phyloP scores from a whole-genome alignment of 2,329 filamentous ascomycete genomes.

The Trichoderma lentiforme region DNA sequence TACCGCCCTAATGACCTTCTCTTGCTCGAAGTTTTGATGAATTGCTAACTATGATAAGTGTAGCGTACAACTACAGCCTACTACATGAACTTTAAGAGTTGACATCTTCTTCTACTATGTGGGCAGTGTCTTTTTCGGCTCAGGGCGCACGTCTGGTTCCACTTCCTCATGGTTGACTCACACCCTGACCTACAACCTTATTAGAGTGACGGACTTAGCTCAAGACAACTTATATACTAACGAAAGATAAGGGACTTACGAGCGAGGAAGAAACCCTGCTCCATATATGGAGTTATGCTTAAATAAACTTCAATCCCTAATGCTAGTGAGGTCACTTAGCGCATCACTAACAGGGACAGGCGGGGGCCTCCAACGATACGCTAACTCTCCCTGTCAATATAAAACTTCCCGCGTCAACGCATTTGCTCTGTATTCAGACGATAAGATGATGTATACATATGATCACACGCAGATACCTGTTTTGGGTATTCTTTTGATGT shows the following conservation, averaged over 20 bases:
- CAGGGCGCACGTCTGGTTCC: rapidly evolving
- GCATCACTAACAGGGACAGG: not conserved
- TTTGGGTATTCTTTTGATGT: not conserved
- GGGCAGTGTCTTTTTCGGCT: not conserved
- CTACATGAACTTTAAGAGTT: not conserved
- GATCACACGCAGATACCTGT: not conserved
- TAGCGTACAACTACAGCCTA: too few species aligned
- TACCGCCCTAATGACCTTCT: too few species aligned
- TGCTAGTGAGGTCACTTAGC: not conserved
- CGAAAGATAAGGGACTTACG: not conserved
- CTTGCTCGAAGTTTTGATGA: too few species aligned
- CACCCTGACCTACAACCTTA: rapidly evolving
- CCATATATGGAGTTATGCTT: not conserved
- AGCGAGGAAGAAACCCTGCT: not conserved
- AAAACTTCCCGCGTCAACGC: not conserved
- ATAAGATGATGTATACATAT: not conserved
- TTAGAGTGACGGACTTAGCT: not conserved
- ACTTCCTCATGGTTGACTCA: not conserved
- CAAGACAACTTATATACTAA: not conserved
- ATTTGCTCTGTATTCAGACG: not conserved
- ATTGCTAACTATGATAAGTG: too few species aligned
- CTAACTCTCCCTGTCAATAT: not conserved
- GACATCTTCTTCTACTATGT: rapidly evolving
- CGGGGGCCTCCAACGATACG: not conserved
- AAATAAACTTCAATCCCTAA: not conserved